These are phyloP conservation scores for Decorospora gaudefroyi DNA, from an alignment of 2,329 filamentous ascomycete genomes.

Conservation along the genomic window DNA sequence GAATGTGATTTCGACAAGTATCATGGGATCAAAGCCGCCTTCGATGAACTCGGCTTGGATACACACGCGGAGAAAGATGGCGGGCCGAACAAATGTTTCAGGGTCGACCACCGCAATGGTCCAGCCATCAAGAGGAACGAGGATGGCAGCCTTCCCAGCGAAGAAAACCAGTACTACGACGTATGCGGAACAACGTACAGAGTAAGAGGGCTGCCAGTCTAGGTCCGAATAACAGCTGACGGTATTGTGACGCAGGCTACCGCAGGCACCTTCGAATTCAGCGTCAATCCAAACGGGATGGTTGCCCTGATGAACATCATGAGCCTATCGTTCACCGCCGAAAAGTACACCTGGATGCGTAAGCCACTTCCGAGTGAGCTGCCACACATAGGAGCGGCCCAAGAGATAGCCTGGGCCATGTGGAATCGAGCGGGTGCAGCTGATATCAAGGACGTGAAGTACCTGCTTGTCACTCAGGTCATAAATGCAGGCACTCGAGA, in stretches of 20 bases:
- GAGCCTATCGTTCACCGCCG: conserved; percentile 8
- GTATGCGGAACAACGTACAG: conserved; percentile 14
- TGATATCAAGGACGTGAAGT: conserved; percentile 12
- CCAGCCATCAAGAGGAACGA: conserved; percentile 13
- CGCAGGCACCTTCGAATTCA: conserved; percentile 12
- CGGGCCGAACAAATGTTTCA: conserved; percentile 17
- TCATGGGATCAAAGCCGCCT: conserved; percentile 12
- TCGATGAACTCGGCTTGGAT: conserved; percentile 14
- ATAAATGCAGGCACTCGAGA: conserved; percentile 10
- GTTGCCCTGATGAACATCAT: conserved; percentile 15
- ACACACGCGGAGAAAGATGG: conserved; percentile 11
- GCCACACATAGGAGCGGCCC: conserved; percentile 8
- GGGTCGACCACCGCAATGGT: conserved; percentile 14
- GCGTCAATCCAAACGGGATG: conserved; percentile 6
- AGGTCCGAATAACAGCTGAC: neutral
- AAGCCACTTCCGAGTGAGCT: conserved; percentile 7
- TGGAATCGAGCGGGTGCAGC: conserved; percentile 14
- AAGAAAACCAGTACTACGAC: conserved; percentile 14
- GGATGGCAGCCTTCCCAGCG: conserved; percentile 9
- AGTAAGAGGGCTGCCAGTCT: no score
- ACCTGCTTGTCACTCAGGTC: conserved; percentile 15
- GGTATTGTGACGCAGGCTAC: conserved; percentile 6
- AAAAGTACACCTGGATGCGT: conserved; percentile 9
- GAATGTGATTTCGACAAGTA: conserved; percentile 21
- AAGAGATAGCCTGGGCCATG: conserved; percentile 18